These are phyloP conservation scores for Clarireedia monteithiana DNA, from an alignment of 2,329 filamentous ascomycete species.

Conservation along the genomic window DNA sequence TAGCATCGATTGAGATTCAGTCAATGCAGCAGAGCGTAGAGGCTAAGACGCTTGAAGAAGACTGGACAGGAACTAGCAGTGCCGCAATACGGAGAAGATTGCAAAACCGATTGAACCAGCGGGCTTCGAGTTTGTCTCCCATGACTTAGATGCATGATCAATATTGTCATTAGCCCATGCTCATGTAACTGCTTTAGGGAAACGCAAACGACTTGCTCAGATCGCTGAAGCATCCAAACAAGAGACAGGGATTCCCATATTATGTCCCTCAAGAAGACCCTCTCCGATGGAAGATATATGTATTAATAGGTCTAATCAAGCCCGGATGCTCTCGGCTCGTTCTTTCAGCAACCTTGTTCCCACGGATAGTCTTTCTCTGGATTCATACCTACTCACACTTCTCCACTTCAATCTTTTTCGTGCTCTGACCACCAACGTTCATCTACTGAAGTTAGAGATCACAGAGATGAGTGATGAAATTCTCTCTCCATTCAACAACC, in stretches of 20 bases:
- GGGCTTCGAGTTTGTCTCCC: constrained; percentile 23
- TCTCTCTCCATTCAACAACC: constrained; percentile 14
- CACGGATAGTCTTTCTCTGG: constrained; percentile 11
- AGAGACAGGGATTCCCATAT: not conserved
- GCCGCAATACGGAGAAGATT: constrained; percentile 21
- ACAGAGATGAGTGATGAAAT: constrained; percentile 14
- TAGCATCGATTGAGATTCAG: constrained; percentile 11
- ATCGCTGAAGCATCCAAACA: not conserved
- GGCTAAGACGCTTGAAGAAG: constrained; percentile 18
- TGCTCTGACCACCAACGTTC: constrained; percentile 29
- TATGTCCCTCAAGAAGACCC: not conserved
- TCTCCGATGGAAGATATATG: not conserved
- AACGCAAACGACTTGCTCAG: not conserved
- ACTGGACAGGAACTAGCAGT: constrained; percentile 31
- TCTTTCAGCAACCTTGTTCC: constrained; percentile 8
- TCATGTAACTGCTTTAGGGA: not conserved
- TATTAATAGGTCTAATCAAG: not conserved
- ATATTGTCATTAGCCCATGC: not conserved
- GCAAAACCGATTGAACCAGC: constrained; percentile 26
- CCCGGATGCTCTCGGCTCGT: not conserved
- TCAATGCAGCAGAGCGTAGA: constrained; percentile 14
- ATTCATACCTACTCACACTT: constrained; percentile 28
- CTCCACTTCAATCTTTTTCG: constrained; percentile 34
- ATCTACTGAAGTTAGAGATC: constrained; percentile 21
- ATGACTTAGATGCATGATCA: not conserved